phyloP scores from a whole-genome alignment of 345 rosid species.

The Syzygium grande region DNA sequence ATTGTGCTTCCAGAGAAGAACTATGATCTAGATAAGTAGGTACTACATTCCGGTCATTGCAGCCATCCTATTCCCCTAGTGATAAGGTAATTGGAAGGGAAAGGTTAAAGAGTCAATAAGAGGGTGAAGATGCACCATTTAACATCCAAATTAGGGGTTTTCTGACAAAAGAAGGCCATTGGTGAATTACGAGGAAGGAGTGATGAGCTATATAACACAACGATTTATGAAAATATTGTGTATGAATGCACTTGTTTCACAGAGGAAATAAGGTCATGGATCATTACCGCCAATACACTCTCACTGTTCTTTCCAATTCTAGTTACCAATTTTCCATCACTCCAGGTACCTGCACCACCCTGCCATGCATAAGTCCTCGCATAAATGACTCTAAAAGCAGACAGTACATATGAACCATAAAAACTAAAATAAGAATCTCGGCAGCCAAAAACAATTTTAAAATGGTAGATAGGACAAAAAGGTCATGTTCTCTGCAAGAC shows the following conservation, averaged over 20 bases:
- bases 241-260: background rate
- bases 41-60: background rate
- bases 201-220: background rate
- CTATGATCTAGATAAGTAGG: background rate
- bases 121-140: background rate
- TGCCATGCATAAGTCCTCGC: constrained; percentile 76
- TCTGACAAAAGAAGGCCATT: background rate
- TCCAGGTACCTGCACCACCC: constrained; percentile 99
- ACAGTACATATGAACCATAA: background rate
- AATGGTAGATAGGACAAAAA: background rate
- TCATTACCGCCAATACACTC: constrained; percentile 74
- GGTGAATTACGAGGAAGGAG: background rate
- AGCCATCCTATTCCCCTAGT: background rate
- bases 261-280: background rate
- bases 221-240: background rate
- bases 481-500: background rate
- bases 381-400: background rate
- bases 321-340: constrained; percentile 97
- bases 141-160: background rate
- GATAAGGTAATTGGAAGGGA: background rate
- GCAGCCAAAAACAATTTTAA: background rate
- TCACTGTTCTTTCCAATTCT: constrained; percentile 90
- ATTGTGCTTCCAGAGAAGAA: background rate
- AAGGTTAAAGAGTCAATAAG: background rate
- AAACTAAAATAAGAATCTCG: background rate